phyloP scores from a whole-genome alignment of 1,284 basidiomycete genomes.

The Irpex rosettiformis region DNA sequence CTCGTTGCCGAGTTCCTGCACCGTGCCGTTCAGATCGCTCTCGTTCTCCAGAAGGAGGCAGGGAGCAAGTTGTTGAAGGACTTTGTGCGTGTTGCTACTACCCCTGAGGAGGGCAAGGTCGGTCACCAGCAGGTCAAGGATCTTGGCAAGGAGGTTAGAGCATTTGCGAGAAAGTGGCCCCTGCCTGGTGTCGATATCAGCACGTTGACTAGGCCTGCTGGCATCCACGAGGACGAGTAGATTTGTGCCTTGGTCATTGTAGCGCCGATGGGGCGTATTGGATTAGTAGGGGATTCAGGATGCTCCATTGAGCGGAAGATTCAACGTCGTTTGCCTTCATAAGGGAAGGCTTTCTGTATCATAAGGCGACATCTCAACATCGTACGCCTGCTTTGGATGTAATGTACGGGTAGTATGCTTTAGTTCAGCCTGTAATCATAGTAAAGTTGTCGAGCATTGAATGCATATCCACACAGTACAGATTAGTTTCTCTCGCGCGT shows the following conservation, averaged over 20 bases:
- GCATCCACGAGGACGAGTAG: conserved; percentile 56
- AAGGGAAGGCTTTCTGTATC: conserved; percentile 3
- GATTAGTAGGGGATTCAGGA: conserved; percentile 7
- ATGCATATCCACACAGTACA: background rate
- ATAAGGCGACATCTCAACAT: conserved; percentile 41
- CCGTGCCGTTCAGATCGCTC: conserved; percentile 86
- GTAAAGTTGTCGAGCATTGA: background rate
- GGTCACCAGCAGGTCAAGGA: conserved; percentile 70
- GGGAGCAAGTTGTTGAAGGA: conserved; percentile 95
- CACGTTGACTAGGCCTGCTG: conserved; percentile 59
- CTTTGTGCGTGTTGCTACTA: conserved; percentile 84
- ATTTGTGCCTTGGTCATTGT: conserved; percentile 1
- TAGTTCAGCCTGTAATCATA: background rate
- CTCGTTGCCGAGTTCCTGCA: conserved; percentile 90
- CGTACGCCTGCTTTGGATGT: conserved; percentile 24
- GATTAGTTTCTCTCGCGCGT: background rate
- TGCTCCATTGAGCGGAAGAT: conserved; percentile 26
- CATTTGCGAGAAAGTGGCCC: conserved; percentile 86
- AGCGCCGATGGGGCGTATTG: background rate
- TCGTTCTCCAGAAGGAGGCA: conserved; percentile 89
- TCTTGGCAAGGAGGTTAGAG: conserved; percentile 72
- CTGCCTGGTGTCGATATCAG: conserved; percentile 85
- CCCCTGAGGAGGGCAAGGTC: conserved; percentile 66
- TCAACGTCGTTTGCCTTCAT: conserved; percentile 20
- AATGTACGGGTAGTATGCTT: background rate